A percentile compares a stretch with the other conserved stretches of the same genome.
Evolutionary conservation across 1,284 basidiomycete genomes (phyloP).

Genomic region (Papiliotrema laurentii): DNA sequence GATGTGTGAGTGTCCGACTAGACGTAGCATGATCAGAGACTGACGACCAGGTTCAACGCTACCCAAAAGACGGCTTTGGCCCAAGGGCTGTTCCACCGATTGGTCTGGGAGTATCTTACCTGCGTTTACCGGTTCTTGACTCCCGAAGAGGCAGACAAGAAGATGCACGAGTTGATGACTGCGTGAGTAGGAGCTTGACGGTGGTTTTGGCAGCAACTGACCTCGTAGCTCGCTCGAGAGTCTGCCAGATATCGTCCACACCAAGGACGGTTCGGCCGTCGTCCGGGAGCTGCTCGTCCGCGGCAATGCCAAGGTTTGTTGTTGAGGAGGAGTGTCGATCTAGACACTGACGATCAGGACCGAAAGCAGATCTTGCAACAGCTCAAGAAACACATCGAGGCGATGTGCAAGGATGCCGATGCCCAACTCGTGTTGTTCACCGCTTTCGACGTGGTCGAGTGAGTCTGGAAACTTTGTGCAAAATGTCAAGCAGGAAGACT

Average conservation of each 20-base stretch:
- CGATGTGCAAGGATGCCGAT: constrained; percentile 78
- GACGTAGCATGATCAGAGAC: not conserved
- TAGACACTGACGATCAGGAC: constrained; percentile 57
- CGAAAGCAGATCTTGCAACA: constrained; percentile 81
- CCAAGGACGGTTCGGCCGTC: constrained; percentile 78
- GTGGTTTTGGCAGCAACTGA: not conserved
- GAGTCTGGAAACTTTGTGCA: constrained; percentile 28
- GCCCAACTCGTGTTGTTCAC: constrained; percentile 84
- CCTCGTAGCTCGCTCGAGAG: constrained; percentile 67
- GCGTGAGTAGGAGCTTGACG: constrained; percentile 20
- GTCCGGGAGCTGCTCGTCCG: constrained; percentile 75
- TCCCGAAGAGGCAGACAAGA: constrained; percentile 40
- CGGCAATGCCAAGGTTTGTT: constrained; percentile 67
- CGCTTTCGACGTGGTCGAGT: constrained; percentile 81
- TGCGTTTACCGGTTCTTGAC: constrained; percentile 43
- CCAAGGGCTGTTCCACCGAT: constrained; percentile 78
- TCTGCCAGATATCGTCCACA: constrained; percentile 85
- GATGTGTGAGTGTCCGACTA: constrained; percentile 58
- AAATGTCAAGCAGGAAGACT: not conserved
- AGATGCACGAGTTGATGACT: constrained; percentile 46
- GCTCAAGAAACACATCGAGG: constrained; percentile 76
- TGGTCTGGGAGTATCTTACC: constrained; percentile 49
- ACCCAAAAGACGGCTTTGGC: constrained; percentile 80
- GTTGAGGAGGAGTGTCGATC: not conserved
- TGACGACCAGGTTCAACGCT: constrained; percentile 66